phyloP scores from a whole-genome alignment of 768 basidiomycete genomes.

The Boletus bicolor region DNA sequence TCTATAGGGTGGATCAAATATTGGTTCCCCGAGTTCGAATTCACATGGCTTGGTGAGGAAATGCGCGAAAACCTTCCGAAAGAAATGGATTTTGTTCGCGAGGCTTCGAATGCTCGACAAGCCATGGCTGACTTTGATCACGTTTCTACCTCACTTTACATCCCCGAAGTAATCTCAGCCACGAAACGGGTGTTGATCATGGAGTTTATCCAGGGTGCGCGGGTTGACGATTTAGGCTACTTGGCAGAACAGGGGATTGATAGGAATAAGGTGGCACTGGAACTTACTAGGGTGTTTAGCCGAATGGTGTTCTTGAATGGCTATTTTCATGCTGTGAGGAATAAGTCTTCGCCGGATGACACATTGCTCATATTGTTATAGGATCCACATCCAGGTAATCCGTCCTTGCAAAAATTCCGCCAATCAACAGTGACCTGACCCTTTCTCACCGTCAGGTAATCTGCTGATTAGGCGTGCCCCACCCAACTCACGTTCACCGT shows the following conservation, averaged over 20 bases:
- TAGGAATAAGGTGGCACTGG: conserved; percentile 88
- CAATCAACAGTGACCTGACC: conserved; percentile 1
- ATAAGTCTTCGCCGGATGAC: not conserved
- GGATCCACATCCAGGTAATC: conserved; percentile 83
- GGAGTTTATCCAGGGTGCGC: conserved; percentile 89
- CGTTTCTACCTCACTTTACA: conserved; percentile 77
- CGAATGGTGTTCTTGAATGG: conserved; percentile 97
- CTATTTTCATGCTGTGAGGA: conserved; percentile 77
- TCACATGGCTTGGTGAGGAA: conserved; percentile 90
- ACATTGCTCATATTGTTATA: conserved; percentile 31
- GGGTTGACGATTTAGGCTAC: conserved; percentile 85
- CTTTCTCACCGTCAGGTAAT: conserved; percentile 54
- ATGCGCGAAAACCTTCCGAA: conserved; percentile 90
- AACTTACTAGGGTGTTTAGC: conserved; percentile 86
- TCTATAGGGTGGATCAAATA: conserved; percentile 75
- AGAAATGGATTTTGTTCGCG: conserved; percentile 93
- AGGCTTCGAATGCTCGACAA: conserved; percentile 81
- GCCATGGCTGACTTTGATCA: conserved; percentile 67
- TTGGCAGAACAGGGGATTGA: conserved; percentile 82
- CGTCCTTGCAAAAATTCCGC: not conserved
- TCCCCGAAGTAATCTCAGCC: conserved; percentile 78
- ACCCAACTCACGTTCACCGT: conserved; percentile 63
- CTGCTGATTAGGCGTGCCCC: conserved; percentile 81
- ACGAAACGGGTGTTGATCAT: conserved; percentile 86
- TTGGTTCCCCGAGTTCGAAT: conserved; percentile 95